Base-by-base conservation (phyloP, 2,329 filamentous ascomycete species). In the Cladosporium sp. region DNA sequence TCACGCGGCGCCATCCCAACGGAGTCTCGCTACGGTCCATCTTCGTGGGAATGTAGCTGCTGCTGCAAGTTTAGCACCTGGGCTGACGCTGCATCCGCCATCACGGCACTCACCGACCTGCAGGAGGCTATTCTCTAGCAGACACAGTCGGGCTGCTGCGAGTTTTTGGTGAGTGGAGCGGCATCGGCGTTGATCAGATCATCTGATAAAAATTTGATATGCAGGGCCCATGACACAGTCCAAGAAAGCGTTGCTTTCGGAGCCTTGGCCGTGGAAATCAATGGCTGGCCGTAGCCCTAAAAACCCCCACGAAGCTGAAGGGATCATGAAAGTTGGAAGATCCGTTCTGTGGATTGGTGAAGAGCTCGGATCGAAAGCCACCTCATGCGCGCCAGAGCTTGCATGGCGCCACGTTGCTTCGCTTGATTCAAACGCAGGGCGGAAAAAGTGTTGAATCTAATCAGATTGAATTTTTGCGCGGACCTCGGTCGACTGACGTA, bases 11-110 rank as follows among this genome's bases (percentile, higher is more conserved):
- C 26, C 14, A 14, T 21, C 60, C 61, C 61, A 63, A 56, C 61
- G 12, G 28, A 28, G 35, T 28, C 50, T 63, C 61, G 61, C 50
- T 63, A 63, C 61, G 61, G 50, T 49, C 56, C 61, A 55, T 56
- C 61, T 50, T 56, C 61, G 61, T 63, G 33, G 59, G 33, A 16
- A 18, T 26, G 10, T 56, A 63, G 61, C 61, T 63, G 61, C 49
- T 62, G 59, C 23, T 40, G 55, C 61, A 63, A 14, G 50, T 31
- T 63, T 33, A 23, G 31, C n/a, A 56, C 29, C 52, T 26, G 33
- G 33, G 33, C 55, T 57, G 33, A 57, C 16, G 33, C n/a, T 21
- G 29, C 49, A 16, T 29, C 28, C 49, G 28, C 49, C 49, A 21
- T 21, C 21, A 16, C 29, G 52, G 55, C 55, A 37, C 12, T 57